Base-by-base conservation (phyloP, 2,329 filamentous ascomycete species). In the Tolypocladium nubicola region DNA sequence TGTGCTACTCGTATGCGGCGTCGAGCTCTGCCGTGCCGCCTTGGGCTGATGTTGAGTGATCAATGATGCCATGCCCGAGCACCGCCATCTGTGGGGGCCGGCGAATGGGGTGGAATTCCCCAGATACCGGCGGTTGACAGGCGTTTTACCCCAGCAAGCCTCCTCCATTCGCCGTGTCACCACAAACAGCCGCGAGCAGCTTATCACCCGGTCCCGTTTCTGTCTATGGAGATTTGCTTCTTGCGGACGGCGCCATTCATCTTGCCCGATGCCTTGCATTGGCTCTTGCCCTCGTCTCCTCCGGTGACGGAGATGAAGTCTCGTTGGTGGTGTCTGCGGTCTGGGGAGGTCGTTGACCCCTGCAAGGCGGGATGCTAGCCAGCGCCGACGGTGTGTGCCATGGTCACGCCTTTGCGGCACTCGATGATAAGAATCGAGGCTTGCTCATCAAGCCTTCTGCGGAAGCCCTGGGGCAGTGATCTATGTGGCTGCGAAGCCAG, bases 81-180 rank as follows among this genome's bases (percentile, higher is more conserved):
- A 53, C 3, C 52, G 52, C 52, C 52, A 53, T 53, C 23, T 53
- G 52, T 53, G 52, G 52, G 52, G 52, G 52, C 38, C 47, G 21
- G 30, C 26, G 41, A 39, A 49, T 38, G 38, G 54, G 54, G 54
- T 49, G 21, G 47, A 40, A 52, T 56, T 56, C 55, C 55, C 55
- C 55, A 56, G 55, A 52, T 52, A 55, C 54, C 41, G 53, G 43
- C 40, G 39, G 33, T 37, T 43, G 53, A 19, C 52, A 19, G 37
- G 37, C 35, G 38, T 30, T 40, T 40, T n/a, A 54, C 53, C 53
- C 53, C 53, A 14, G 40, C 40, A 47, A 13, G 38, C 26, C 35
- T 40, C 52, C 26, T 13, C 30, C 37, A 54, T n/a, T 54, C 52
- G 26, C 37, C 38, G 38, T 40, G 52, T 26, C 39, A 41, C 52